phyloP scores from a whole-genome alignment of 495 filamentous ascomycete genomes.

The Hypoxylon lienhwacheense region DNA sequence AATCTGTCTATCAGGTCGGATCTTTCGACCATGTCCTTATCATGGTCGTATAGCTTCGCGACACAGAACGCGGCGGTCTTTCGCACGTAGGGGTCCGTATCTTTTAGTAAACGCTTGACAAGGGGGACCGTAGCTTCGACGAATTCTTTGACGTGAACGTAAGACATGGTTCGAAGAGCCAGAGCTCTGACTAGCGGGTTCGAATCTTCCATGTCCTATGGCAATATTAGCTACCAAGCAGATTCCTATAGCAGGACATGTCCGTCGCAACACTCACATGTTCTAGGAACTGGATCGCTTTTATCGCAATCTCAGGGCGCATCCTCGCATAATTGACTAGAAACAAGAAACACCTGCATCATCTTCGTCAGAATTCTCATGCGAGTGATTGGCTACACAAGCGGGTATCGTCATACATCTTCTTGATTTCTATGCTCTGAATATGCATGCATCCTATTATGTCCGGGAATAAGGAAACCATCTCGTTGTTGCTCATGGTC shows the following conservation, averaged over 20 bases:
- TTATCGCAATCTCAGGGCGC: constrained; percentile 92
- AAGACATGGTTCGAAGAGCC: constrained; percentile 92
- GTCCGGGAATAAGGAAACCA: constrained; percentile 96
- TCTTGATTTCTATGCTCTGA: constrained; percentile 95
- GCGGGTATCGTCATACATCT: constrained; percentile 71
- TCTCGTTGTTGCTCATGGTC: constrained; percentile 99
- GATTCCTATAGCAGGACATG: background rate
- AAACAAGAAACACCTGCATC: constrained; percentile 88
- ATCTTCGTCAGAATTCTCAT: constrained; percentile 36
- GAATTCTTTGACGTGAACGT: constrained; percentile 95
- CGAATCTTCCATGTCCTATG: constrained; percentile 87
- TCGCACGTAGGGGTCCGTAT: constrained; percentile 92
- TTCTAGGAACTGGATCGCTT: constrained; percentile 85
- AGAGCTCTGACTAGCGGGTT: constrained; percentile 94
- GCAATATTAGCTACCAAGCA: constrained; percentile 23
- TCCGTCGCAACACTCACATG: constrained; percentile 57
- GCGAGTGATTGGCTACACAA: background rate
- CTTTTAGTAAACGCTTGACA: constrained; percentile 79
- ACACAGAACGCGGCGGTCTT: constrained; percentile 97
- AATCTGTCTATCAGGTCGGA: constrained; percentile 91
- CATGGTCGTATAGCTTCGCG: constrained; percentile 96
- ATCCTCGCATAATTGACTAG: constrained; percentile 94
- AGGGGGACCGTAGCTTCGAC: constrained; percentile 87
- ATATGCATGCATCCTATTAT: constrained; percentile 94
- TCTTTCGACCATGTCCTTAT: constrained; percentile 82